Percentiles rank a stretch among this genome's conserved stretches.
phyloP scores from a whole-genome alignment of 1,139 yeast genomes.

The Insectozyma bohioensis region DNA sequence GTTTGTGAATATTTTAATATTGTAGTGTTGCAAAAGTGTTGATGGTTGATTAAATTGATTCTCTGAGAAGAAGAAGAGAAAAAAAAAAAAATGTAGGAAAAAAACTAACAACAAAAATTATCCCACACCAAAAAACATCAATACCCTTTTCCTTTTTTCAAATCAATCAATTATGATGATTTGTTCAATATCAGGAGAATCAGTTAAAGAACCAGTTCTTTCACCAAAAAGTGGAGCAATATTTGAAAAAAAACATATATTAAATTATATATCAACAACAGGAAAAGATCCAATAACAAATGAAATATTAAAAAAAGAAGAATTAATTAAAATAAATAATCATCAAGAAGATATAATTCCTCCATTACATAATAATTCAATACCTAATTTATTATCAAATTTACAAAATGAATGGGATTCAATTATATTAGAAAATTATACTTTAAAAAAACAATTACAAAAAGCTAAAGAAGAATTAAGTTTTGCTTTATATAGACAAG shows the following conservation, averaged over 20 bases:
- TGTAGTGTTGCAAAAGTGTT: too few relatives aligned
- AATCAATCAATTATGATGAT: constrained; percentile 11
- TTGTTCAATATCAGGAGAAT: constrained; percentile 60
- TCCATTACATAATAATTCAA: constrained; percentile 58
- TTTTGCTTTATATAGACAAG: constrained; percentile 76
- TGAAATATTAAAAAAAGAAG: constrained; percentile 57
- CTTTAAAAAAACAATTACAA: constrained; percentile 69
- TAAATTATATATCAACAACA: constrained; percentile 60
- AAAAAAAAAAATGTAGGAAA: too few relatives aligned
- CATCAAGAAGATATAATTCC: constrained; percentile 21
- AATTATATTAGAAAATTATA: constrained; percentile 75
- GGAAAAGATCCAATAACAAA: constrained; percentile 78
- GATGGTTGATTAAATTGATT: too few relatives aligned
- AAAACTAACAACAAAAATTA: too few relatives aligned
- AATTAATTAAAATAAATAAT: constrained; percentile 50
- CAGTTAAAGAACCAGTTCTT: constrained; percentile 66
- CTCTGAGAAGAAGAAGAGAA: too few relatives aligned
- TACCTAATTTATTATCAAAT: constrained; percentile 72
- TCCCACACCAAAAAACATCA: too few relatives aligned
- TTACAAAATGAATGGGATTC: constrained; percentile 94
- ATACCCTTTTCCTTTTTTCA: neutral
- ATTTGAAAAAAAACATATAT: constrained; percentile 65
- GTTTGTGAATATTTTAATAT: too few relatives aligned
- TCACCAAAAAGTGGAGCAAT: constrained; percentile 72
- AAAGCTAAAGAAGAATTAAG: constrained; percentile 72